Base-by-base conservation (phyloP, 352 stramenopile species). In the Nothophytophthora sp. region DNA sequence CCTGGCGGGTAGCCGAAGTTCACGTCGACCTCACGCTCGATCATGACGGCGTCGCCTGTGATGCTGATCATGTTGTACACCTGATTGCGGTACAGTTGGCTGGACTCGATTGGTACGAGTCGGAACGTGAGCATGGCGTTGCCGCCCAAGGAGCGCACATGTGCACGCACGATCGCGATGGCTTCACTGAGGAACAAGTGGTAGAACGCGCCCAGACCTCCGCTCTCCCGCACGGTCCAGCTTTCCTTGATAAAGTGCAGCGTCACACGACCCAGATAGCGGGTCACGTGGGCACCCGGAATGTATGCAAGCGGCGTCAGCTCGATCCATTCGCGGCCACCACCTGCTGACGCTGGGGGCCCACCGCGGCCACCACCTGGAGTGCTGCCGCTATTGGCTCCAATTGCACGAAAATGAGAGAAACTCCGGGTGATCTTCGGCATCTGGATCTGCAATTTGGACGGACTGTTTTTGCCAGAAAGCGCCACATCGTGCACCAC, bases 1-100 rank as follows among this genome's bases (percentile, higher is more conserved):
- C 61, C 66, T 5, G 60, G 50, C 5, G 53, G 57, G 22, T 60
- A 79, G 11, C 47, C 48, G 18, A 64, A 59, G 36, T 68, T 67
- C 37, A 57, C 44, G 38, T 80, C 67, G 42, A 41, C 50, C 34
- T 92, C 66, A 20, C 81, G 74, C 51, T 86, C 75, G 22, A 92
- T 78, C 76, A 91, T 90, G 20, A 90, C 84, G 8, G 83, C 79
- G 53, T 95, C 86, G 5, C 87, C 87, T 2, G 83, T 95, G 58
- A 96, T 90, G 48, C 81, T 94, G 41, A 96, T 94, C 83, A 96
- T 95, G 65, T 95, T 95, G 82, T 96, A 96, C 46, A 95, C 84
- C 58, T 94, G 86, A 57, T 96, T 96, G 35, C 86, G 85, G 40
- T 93, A 91, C 24, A 95, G 58, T 36, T 92, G 83, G 34, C 83